Evolutionary conservation across 805 yeast genomes (phyloP).

Genomic region (Monosporozyma aquatica): DNA sequence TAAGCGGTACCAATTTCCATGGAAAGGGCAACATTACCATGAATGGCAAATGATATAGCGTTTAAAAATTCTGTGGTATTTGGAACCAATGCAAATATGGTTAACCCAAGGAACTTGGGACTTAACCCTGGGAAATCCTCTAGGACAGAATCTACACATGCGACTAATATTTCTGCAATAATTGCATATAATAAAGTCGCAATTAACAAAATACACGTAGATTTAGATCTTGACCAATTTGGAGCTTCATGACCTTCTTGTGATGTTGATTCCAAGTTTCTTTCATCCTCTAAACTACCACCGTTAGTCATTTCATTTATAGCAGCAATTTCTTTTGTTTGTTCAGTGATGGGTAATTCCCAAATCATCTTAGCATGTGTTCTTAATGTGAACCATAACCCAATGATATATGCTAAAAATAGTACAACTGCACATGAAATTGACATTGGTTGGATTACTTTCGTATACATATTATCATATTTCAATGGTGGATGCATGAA

Average conservation of each 20-base stretch:
- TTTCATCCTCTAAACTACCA: too few species aligned
- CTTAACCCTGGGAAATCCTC: conserved; percentile 61
- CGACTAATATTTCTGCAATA: conserved; percentile 89
- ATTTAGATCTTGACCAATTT: conserved; percentile 85
- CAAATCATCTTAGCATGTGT: conserved; percentile 96
- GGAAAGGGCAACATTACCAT: conserved; percentile 91
- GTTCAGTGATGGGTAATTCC: conserved; percentile 38
- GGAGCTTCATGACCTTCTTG: conserved; percentile 88
- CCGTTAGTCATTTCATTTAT: conserved; percentile 18
- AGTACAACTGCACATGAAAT: conserved; percentile 69
- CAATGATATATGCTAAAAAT: conserved; percentile 77
- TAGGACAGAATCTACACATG: conserved; percentile 83
- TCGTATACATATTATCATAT: conserved; percentile 54
- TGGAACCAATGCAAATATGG: conserved; percentile 92
- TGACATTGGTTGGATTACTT: conserved; percentile 75
- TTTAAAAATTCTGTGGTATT: conserved; percentile 94
- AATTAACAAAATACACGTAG: conserved; percentile 68
- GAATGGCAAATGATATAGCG: conserved; percentile 92
- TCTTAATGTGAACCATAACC: conserved; percentile 84
- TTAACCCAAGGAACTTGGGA: conserved; percentile 86
- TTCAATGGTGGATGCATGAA: conserved; percentile 69
- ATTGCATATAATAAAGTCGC: conserved; percentile 85
- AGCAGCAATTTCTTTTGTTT: conserved; percentile 14
- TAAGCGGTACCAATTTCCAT: conserved; percentile 98
- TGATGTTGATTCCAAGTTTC: too few species aligned